phyloP scores from a whole-genome alignment of 257 asterid species.

The Leptodermis oblonga region DNA sequence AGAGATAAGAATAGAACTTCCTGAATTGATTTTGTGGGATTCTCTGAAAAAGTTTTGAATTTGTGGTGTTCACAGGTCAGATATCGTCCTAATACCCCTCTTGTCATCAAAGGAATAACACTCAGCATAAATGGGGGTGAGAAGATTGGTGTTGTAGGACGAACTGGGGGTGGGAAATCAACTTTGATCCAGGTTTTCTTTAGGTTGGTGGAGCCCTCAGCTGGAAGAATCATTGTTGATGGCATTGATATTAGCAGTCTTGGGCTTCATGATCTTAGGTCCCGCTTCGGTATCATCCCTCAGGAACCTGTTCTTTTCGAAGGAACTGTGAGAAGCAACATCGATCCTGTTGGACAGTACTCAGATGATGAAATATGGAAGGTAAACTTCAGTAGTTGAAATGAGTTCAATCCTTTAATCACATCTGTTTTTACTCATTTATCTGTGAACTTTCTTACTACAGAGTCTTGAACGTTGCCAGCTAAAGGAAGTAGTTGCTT shows the following conservation, averaged over 20 bases:
- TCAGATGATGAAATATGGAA: constrained; percentile 94
- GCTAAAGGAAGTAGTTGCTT: constrained; percentile 83
- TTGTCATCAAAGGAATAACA: constrained; percentile 74
- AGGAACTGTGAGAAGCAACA: constrained; percentile 94
- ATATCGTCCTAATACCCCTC: constrained; percentile 85
- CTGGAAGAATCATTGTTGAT: constrained; percentile 69
- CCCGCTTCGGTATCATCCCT: constrained; percentile 96
- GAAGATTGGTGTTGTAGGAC: constrained; percentile 94
- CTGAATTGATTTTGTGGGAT: neutral
- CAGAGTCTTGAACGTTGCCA: constrained; percentile 96
- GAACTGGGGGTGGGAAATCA: constrained; percentile 98
- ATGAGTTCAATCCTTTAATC: too few species aligned
- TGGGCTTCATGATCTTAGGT: constrained; percentile 94
- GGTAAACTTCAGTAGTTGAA: constrained; percentile 29
- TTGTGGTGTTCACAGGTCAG: constrained; percentile 51
- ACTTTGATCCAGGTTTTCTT: constrained; percentile 90
- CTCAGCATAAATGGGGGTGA: constrained; percentile 81
- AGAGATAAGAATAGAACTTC: neutral
- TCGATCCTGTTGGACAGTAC: constrained; percentile 76
- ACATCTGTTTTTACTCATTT: too few species aligned
- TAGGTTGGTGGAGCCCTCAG: constrained; percentile 92
- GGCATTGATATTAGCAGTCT: constrained; percentile 59
- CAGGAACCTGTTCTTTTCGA: constrained; percentile 97
- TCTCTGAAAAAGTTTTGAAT: neutral
- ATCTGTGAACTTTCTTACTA: constrained; percentile 9